Evolutionary conservation across 2,329 filamentous ascomycete genomes (phyloP), one percentile per base, ranked within the genome.

Genomic region (Colletotrichum aenigma): DNA sequence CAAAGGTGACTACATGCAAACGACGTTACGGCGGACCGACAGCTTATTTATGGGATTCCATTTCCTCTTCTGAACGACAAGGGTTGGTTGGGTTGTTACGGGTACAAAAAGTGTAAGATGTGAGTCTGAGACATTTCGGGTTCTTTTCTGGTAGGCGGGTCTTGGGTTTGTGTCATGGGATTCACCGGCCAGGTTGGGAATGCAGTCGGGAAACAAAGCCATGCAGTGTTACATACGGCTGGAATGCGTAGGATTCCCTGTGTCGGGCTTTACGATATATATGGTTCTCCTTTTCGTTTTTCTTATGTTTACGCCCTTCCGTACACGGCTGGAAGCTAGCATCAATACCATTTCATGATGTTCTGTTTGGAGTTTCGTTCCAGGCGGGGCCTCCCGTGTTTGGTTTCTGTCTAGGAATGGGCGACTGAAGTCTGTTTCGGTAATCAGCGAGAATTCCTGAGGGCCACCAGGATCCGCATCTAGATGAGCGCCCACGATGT

Each of bases 71-170:
- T 30, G 18, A 26, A 62, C 36, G 15, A 15, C 28, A 30, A 71
- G 38, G 15, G 9, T 21, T 56, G 48, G 58, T n/a, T 48, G 38
- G 38, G 38, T 4, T 74, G 74, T 74, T 69, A 52, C 38, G 70
- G 36, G 70, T 65, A 32, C 26, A 68, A 52, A 70, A 66, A 21
- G 34, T 69, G 70, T 76, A 69, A 30, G 70, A 76, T 74, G 64
- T 28, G 64, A 48, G 58, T 68, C 58, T 55, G 74, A 76, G 70
- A 73, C 65, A 74, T 58, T 70, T 61, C 21, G 58, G 70, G 55
- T 36, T 71, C 58, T 55, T 61, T 10, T 52, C 32, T 72, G 32
- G 55, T 6, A n/a, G 43, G 43, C n/a, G 43, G 43, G n/a, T 52
- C 43, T 13, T 52, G 2, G 43, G 21, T 52, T 64, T 56, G 73